Base-by-base conservation (phyloP, 371 early-diverging fungal species). In the Mortierella sp. region DNA sequence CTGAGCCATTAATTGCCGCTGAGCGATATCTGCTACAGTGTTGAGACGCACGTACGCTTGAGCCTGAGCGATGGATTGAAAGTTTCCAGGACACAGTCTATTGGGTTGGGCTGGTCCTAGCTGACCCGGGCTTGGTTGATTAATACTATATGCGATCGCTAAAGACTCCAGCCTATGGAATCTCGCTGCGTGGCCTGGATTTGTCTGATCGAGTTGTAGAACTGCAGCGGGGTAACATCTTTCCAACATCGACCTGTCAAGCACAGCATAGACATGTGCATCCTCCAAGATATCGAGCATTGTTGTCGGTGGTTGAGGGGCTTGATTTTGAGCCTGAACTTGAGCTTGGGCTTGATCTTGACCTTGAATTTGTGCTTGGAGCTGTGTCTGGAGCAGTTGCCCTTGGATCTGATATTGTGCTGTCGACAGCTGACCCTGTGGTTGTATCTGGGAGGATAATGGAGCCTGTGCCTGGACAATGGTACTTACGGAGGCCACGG, bases 71-170 rank as follows among this genome's bases (percentile, higher is more conserved):
- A 53, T 53, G 53, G 53, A 53, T 28, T 26, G 10, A 28, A 53
- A 53, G 53, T 53, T 53, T 28, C 53, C 53, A 53, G 53, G 53
- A 28, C 53, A n/a, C n/a, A n/a, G n/a, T n/a, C n/a, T n/a, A n/a
- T n/a, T n/a, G n/a, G n/a, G n/a, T n/a, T n/a, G n/a, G n/a, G n/a
- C n/a, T n/a, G n/a, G n/a, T n/a, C n/a, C n/a, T n/a, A n/a, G n/a
- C n/a, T n/a, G n/a, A n/a, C n/a, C n/a, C n/a, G 4, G 47, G 47
- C 3, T 47, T n/a, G 3, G 19, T n/a, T 53, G 53, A 19, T 28
- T 28, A 53, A 53, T 10, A 26, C 53, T 28, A 9, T 53, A 53
- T 19, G 26, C 9, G 13, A 12, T 53, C 6, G 53, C 53, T 28
- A 53, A 53, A 9, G 53, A 53, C 53, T 53, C 53, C 26, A 53